Percentiles rank a stretch among this genome's conserved stretches.
Conservation (phyloP, 1,284 basidiomycete genomes). For the Leccinum cinnamomeum region DNA sequence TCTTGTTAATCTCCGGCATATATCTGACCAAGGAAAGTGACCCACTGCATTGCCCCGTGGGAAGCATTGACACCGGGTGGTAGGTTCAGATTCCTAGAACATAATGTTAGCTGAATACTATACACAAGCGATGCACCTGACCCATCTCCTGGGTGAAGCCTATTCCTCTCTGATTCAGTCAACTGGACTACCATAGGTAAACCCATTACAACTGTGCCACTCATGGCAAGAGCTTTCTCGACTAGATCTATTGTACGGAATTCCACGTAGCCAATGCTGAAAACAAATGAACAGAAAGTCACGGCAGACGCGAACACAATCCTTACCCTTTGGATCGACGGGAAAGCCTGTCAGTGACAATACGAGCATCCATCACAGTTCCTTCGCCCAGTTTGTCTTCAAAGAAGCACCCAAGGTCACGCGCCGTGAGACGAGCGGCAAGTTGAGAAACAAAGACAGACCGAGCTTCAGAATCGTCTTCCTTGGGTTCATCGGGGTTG, state of each 20-base stretch:
- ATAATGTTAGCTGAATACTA: conserved; percentile 20
- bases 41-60: conserved; percentile 76
- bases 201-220: conserved; percentile 96
- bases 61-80: conserved; percentile 74
- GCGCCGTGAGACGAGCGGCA: conserved; percentile 90
- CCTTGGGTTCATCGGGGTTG: conserved; percentile 74
- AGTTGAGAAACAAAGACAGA: conserved; percentile 99
- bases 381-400: conserved; percentile 94
- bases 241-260: conserved; percentile 89
- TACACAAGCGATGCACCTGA: conserved; percentile 37
- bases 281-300: conserved; percentile 20
- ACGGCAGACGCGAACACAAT: background rate
- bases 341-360: conserved; percentile 92
- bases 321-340: conserved; percentile 92
- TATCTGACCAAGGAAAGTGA: conserved; percentile 26
- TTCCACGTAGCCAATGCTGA: conserved; percentile 94
- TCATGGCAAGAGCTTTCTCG: conserved; percentile 84
- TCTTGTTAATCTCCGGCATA: conserved; percentile 19
- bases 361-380: conserved; percentile 90
- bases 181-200: conserved; percentile 95
- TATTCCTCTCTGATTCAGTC: conserved; percentile 95
- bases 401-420: conserved; percentile 98
- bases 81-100: conserved; percentile 66
- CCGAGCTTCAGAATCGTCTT: conserved; percentile 91
- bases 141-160: conserved; percentile 82